Percentiles rank a stretch among this genome's conserved stretches.
These are phyloP conservation scores for Diplodia corticola DNA, from an alignment of 2,329 filamentous ascomycete genomes.

Conservation along the genomic window DNA sequence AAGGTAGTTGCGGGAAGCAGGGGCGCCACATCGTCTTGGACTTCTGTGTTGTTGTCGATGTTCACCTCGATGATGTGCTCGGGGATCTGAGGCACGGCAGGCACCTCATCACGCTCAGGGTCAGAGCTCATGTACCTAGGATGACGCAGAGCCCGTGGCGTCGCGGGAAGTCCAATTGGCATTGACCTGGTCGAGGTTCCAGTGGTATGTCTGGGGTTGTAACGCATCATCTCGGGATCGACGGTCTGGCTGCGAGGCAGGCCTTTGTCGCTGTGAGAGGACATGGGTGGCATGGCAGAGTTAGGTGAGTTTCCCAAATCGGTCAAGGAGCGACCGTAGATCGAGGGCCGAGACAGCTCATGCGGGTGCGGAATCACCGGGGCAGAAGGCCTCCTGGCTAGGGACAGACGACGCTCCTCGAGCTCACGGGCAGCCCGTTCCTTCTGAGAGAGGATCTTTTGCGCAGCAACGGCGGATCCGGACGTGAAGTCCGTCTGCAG, in stretches of 20 bases:
- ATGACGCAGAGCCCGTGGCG: conserved; percentile 86
- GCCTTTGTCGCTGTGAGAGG: conserved; percentile 36
- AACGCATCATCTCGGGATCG: conserved; percentile 54
- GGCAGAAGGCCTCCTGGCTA: conserved; percentile 76
- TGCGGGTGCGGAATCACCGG: conserved; percentile 77
- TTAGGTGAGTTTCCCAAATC: conserved; percentile 48
- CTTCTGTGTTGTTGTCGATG: conserved; percentile 33
- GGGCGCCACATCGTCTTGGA: conserved; percentile 48
- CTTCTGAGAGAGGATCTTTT: conserved; percentile 42
- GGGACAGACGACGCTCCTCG: conserved; percentile 81
- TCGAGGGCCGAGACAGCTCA: conserved; percentile 43
- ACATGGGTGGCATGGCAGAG: conserved; percentile 37
- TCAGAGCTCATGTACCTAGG: conserved; percentile 66
- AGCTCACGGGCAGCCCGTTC: conserved; percentile 70
- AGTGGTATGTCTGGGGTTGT: conserved; percentile 31
- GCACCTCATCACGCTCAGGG: conserved; percentile 51
- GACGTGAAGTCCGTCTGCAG: conserved; percentile 27
- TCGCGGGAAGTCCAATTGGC: conserved; percentile 80
- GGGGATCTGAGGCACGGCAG: conserved; percentile 59
- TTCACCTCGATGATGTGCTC: conserved; percentile 41
- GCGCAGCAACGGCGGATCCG: conserved; percentile 7
- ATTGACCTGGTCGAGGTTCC: conserved; percentile 53
- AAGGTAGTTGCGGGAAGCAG: conserved; percentile 51
- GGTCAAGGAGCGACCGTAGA: conserved; percentile 38
- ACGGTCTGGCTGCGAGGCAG: conserved; percentile 64